Conservation (phyloP, 306 rosid genomes). For the Begonia loranthoides region DNA sequence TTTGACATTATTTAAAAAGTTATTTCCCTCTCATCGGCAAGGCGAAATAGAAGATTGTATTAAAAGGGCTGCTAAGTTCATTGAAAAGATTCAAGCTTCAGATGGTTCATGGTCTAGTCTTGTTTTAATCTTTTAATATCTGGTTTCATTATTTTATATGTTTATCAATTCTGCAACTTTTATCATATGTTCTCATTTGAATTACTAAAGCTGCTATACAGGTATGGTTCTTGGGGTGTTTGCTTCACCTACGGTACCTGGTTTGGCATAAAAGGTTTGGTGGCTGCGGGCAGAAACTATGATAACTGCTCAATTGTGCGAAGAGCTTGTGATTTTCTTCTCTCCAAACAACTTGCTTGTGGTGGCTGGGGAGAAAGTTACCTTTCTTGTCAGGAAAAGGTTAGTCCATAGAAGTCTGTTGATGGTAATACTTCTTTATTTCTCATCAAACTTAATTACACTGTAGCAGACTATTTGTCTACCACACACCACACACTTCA, state of each 20-base stretch:
- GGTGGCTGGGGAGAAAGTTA: conserved; percentile 97
- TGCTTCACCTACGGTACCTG: conserved; percentile 79
- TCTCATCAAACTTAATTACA: too few species aligned
- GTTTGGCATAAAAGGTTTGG: conserved; percentile 73
- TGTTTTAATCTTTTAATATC: neutral
- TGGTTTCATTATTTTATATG: neutral
- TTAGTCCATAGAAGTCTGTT: neutral
- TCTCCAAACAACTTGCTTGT: conserved; percentile 60
- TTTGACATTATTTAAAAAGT: conserved; percentile 36
- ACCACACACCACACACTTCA: too few species aligned
- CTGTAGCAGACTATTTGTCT: too few species aligned
- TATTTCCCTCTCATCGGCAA: conserved; percentile 49
- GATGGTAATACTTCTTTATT: too few species aligned
- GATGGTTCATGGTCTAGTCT: conserved; percentile 85
- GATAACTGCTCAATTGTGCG: conserved; percentile 35
- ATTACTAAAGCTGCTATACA: conserved; percentile 7
- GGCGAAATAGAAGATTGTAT: conserved; percentile 53
- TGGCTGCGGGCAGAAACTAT: conserved; percentile 64
- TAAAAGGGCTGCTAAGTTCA: conserved; percentile 34
- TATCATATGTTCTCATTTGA: too few species aligned
- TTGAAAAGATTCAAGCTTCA: conserved; percentile 46
- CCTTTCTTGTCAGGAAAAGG: conserved; percentile 84
- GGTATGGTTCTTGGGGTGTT: conserved; percentile 94
- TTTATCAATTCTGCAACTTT: too few species aligned
- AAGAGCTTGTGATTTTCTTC: conserved; percentile 65